These are phyloP conservation scores for Peniophora sp. DNA, from an alignment of 1,284 basidiomycete species.

Conservation along the genomic window DNA sequence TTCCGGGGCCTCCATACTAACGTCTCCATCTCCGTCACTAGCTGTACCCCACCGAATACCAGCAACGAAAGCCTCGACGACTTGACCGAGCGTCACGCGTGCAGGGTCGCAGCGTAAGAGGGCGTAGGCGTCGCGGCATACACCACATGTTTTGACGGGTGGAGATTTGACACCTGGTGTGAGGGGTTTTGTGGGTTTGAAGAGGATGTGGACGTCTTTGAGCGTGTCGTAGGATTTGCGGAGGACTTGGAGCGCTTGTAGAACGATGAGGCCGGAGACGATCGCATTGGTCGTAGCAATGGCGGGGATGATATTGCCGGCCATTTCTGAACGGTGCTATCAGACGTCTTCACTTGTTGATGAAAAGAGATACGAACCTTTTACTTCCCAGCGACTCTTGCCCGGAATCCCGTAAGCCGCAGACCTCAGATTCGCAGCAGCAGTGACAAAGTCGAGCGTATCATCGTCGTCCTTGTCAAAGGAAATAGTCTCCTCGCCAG, in stretches of 20 bases:
- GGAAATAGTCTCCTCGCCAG: conserved; percentile 70
- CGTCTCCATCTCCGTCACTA: conserved; percentile 18
- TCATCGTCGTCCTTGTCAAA: conserved; percentile 99
- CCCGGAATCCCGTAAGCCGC: conserved; percentile 83
- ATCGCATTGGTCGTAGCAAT: conserved; percentile 99
- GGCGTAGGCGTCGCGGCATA: conserved; percentile 84
- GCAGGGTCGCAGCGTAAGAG: conserved; percentile 64
- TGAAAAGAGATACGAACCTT: conserved; percentile 45
- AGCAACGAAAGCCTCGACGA: conserved; percentile 64
- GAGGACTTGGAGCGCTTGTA: conserved; percentile 85
- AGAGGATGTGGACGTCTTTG: conserved; percentile 69
- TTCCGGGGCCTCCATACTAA: conserved; percentile 34
- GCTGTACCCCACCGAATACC: conserved; percentile 16
- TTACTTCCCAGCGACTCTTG: conserved; percentile 95
- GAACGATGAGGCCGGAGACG: conserved; percentile 88
- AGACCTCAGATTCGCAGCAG: conserved; percentile 88
- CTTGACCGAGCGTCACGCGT: conserved; percentile 60
- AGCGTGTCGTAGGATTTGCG: conserved; percentile 49
- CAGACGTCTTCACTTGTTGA: background rate
- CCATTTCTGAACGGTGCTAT: conserved; percentile 79
- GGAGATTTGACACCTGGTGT: conserved; percentile 53
- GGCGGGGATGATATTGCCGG: conserved; percentile 98
- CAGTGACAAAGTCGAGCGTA: conserved; percentile 93
- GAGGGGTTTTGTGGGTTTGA: conserved; percentile 69
- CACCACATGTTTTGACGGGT: conserved; percentile 72